phyloP scores from a whole-genome alignment of 768 basidiomycete genomes.

The Cyathus striatus region DNA sequence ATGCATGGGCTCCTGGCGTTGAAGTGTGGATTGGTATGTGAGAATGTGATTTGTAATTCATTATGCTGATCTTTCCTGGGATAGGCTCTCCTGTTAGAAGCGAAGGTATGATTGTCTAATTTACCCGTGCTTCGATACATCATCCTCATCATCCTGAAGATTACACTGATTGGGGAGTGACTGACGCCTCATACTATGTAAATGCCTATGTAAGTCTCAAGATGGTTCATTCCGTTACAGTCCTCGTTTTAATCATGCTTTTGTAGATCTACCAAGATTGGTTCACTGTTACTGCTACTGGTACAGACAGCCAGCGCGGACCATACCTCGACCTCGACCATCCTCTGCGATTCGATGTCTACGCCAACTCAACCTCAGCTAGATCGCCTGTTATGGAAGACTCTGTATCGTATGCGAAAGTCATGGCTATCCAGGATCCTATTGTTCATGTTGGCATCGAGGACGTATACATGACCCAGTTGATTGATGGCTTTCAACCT shows the following conservation, averaged over 20 bases:
- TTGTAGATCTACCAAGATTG: conserved; percentile 8
- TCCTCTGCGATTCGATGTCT: conserved; percentile 7
- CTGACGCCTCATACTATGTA: not conserved
- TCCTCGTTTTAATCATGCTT: not conserved
- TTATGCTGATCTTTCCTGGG: too few species aligned
- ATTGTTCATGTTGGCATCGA: conserved; percentile 8
- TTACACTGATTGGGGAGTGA: not conserved
- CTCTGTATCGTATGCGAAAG: not conserved
- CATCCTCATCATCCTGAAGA: too few species aligned
- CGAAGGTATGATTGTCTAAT: too few species aligned
- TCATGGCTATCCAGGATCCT: conserved; percentile 9
- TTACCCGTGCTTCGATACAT: too few species aligned
- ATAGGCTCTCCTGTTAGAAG: too few species aligned
- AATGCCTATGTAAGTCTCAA: not conserved
- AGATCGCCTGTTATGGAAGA: too few species aligned
- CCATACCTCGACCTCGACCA: conserved; percentile 6
- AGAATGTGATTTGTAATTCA: too few species aligned
- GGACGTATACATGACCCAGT: conserved; percentile 6
- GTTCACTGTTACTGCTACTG: conserved; percentile 4
- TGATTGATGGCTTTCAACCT: too few species aligned
- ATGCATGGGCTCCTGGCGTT: too few species aligned
- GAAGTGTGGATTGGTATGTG: too few species aligned
- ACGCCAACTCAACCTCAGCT: conserved; percentile 4
- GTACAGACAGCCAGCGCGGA: conserved; percentile 2
- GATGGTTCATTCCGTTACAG: not conserved